Percentiles rank a stretch among this genome's conserved stretches.
Evolutionary conservation across 129 eudicot genomes (phyloP).

Genomic region (Silybum marianum): DNA sequence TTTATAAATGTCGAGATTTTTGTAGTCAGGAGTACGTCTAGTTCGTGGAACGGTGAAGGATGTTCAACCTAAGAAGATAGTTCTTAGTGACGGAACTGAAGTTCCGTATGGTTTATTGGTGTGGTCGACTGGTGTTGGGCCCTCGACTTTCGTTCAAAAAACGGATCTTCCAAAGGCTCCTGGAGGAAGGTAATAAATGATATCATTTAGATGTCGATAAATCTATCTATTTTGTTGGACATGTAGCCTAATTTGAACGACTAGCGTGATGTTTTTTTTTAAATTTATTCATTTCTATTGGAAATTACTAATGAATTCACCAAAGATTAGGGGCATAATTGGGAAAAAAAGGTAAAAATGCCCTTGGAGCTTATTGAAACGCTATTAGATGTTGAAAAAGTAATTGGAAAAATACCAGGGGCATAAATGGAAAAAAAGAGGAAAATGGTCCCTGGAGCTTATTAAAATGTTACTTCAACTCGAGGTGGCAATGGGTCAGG

Average conservation of each 20-base stretch:
- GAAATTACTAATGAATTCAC: neutral
- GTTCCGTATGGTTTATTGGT: conserved; percentile 93
- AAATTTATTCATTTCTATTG: neutral
- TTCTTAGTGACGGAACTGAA: conserved; percentile 78
- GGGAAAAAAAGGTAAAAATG: neutral
- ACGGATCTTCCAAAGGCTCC: conserved; percentile 82
- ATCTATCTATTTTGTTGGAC: neutral
- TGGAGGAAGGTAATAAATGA: conserved; percentile 70
- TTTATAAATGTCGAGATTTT: conserved; percentile 30
- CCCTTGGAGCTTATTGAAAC: neutral
- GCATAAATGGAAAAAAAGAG: neutral
- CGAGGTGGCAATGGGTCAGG: no score
- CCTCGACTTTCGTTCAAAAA: conserved; percentile 70
- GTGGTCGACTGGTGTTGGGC: conserved; percentile 99
- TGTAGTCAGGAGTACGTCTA: conserved; percentile 92
- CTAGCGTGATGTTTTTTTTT: neutral
- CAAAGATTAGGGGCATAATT: neutral
- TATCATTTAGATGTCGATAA: neutral
- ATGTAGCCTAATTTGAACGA: neutral
- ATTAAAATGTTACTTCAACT: neutral
- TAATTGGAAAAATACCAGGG: neutral
- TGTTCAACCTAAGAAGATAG: conserved; percentile 73
- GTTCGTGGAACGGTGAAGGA: conserved; percentile 95
- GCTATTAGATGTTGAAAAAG: neutral
- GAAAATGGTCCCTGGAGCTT: neutral